Evolutionary conservation across 2,329 filamentous ascomycete species (phyloP).

Genomic region (Myriangium duriaei): DNA sequence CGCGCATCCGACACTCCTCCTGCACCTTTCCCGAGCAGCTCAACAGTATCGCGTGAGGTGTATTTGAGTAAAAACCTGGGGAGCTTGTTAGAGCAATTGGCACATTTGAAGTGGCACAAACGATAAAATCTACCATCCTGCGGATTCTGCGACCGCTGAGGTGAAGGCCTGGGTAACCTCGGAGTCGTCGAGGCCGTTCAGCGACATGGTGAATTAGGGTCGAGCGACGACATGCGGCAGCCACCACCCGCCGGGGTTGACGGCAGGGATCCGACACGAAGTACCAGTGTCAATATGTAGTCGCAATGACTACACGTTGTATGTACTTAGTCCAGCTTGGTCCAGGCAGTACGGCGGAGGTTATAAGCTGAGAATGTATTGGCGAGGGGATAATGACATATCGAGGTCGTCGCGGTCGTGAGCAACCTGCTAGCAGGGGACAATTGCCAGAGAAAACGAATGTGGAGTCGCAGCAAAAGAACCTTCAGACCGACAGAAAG

Average conservation of each 20-base stretch:
- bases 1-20: constrained; percentile 78
- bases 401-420: too few relatives aligned
- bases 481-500: too few relatives aligned
- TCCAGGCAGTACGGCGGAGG: too few relatives aligned
- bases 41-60: constrained; percentile 73
- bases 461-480: too few relatives aligned
- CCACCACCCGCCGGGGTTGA: background rate
- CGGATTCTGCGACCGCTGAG: constrained; percentile 64
- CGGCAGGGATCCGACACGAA: too few relatives aligned
- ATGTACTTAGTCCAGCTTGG: too few relatives aligned
- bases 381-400: too few relatives aligned
- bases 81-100: constrained; percentile 4
- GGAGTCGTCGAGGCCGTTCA: constrained; percentile 82
- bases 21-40: constrained; percentile 61
- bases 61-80: constrained; percentile 94
- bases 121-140: constrained; percentile 68
- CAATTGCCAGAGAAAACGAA: too few relatives aligned
- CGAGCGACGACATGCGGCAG: background rate
- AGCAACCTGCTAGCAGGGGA: too few relatives aligned
- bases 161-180: constrained; percentile 77
- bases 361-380: too few relatives aligned
- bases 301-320: too few relatives aligned
- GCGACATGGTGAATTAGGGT: constrained; percentile 53
- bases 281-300: too few relatives aligned
- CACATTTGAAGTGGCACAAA: constrained; percentile 1